Conservation (phyloP, 352 stramenopile species). For the Globisporangium uncinulatum region DNA sequence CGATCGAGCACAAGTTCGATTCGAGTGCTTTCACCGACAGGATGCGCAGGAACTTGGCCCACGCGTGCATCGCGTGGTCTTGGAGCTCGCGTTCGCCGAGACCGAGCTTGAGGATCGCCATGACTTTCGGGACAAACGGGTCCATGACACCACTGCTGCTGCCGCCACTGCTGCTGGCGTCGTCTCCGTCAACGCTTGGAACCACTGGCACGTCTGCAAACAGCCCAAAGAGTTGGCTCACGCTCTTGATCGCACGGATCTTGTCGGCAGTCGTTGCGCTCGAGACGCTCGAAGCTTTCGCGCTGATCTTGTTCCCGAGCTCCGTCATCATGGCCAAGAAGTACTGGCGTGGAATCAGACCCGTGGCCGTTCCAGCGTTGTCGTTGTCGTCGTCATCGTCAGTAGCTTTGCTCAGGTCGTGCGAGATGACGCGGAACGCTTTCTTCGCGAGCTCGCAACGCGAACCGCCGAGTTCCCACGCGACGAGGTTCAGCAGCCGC, state of each 20-base stretch:
- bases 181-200: slow-evolving; percentile 10
- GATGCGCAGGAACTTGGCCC: slow-evolving; percentile 76
- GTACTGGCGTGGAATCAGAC: slow-evolving; percentile 65
- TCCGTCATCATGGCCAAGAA: slow-evolving; percentile 84
- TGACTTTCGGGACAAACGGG: slow-evolving; percentile 85
- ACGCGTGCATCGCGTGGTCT: slow-evolving; percentile 59
- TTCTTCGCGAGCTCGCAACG: slow-evolving; percentile 43
- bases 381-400: slow-evolving; percentile 7
- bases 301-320: slow-evolving; percentile 56
- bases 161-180: slow-evolving; percentile 29
- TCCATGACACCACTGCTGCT: slow-evolving; percentile 32
- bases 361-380: slow-evolving; percentile 15
- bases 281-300: slow-evolving; percentile 20
- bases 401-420: slow-evolving; percentile 32
- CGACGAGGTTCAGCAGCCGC: slow-evolving; percentile 52
- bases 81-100: slow-evolving; percentile 50
- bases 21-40: slow-evolving; percentile 76
- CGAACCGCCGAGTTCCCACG: slow-evolving; percentile 59
- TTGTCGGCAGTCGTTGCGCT: slow-evolving; percentile 25
- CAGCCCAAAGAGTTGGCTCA: slow-evolving; percentile 62
- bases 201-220: slow-evolving; percentile 25
- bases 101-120: slow-evolving; percentile 83
- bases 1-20: slow-evolving; percentile 80
- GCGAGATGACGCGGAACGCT: slow-evolving; percentile 49
- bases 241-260: slow-evolving; percentile 67